These are phyloP conservation scores for Comarum palustre DNA, from an alignment of 306 rosid genomes.

Conservation along the genomic window DNA sequence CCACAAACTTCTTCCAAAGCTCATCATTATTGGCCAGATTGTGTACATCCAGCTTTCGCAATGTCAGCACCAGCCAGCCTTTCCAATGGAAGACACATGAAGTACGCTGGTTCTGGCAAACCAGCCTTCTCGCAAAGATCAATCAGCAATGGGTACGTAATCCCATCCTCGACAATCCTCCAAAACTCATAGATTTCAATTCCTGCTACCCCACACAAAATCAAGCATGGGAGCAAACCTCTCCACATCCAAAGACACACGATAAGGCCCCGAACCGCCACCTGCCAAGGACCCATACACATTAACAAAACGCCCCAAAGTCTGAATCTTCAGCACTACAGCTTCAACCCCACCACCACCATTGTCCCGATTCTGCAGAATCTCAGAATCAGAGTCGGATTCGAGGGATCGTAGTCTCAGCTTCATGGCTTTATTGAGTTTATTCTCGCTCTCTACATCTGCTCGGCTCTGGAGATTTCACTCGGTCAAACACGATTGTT, in stretches of 20 bases:
- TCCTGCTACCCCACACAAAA: conserved; percentile 29
- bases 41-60: conserved; percentile 46
- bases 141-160: conserved; percentile 68
- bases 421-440: conserved; percentile 39
- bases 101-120: conserved; percentile 56
- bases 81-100: conserved; percentile 64
- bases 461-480: not conserved
- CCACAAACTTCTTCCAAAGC: conserved; percentile 62
- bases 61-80: conserved; percentile 52
- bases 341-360: conserved; percentile 16
- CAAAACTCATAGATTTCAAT: conserved; percentile 56
- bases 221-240: conserved; percentile 38
- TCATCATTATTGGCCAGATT: conserved; percentile 42
- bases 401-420: conserved; percentile 62
- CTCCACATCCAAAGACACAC: conserved; percentile 43
- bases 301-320: conserved; percentile 47
- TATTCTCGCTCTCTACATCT: no score
- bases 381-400: conserved; percentile 56
- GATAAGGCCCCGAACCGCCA: conserved; percentile 36
- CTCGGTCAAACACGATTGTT: not conserved
- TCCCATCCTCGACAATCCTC: conserved; percentile 70
- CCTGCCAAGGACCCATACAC: conserved; percentile 55
- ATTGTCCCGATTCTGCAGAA: conserved; percentile 26
- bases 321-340: conserved; percentile 58
- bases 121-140: conserved; percentile 68